phyloP scores from a whole-genome alignment of 2,329 filamentous ascomycete species.

The Cladosporium sp. region DNA sequence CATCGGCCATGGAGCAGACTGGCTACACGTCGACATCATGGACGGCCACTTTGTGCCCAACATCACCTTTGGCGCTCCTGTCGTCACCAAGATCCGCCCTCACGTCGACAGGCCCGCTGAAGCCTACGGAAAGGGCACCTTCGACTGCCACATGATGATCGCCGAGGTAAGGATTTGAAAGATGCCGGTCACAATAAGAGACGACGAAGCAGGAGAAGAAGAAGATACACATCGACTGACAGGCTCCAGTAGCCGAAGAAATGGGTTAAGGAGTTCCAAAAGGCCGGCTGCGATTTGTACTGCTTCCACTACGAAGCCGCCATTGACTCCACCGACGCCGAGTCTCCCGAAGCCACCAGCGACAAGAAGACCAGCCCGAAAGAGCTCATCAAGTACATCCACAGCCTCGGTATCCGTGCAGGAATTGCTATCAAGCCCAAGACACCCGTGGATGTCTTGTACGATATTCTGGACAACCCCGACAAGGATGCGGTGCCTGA shows the following conservation, averaged over 20 bases:
- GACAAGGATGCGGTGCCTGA: conserved; percentile 80
- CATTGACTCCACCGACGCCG: conserved; percentile 77
- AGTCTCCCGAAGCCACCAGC: conserved; percentile 69
- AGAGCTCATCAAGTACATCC: conserved; percentile 87
- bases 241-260: conserved; percentile 73
- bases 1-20: conserved; percentile 84
- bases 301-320: conserved; percentile 99
- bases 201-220: background rate
- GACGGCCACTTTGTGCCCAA: conserved; percentile 99
- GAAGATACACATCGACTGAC: background rate
- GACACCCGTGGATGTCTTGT: conserved; percentile 87
- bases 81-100: conserved; percentile 88
- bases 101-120: conserved; percentile 76
- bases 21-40: conserved; percentile 96
- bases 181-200: background rate
- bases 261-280: conserved; percentile 95
- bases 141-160: conserved; percentile 99
- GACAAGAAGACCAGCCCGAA: conserved; percentile 76
- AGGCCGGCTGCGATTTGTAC: conserved; percentile 95
- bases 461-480: conserved; percentile 77
- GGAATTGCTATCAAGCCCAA: conserved; percentile 95
- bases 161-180: conserved; percentile 68
- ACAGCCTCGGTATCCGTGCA: conserved; percentile 82
- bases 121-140: conserved; percentile 79
- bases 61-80: conserved; percentile 92